Conservation (phyloP, 306 rosid species). For the Inga leiocalycina region DNA sequence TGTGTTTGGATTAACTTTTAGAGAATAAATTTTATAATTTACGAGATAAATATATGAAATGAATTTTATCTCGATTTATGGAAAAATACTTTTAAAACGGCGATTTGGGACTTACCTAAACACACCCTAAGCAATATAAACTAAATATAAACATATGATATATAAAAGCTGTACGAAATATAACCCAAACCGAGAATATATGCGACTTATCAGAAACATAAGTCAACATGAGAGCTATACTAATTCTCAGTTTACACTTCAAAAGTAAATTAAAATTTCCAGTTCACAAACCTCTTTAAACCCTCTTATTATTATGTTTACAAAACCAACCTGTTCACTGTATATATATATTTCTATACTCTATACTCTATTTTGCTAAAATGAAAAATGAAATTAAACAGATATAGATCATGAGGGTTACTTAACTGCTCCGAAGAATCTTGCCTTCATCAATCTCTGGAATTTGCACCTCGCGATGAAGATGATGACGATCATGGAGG, state of each 20-base stretch:
- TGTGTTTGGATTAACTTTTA: too few relatives aligned
- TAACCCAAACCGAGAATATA: slow-evolving; percentile 23
- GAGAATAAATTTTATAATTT: too few relatives aligned
- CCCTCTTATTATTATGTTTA: background rate
- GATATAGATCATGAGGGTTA: slow-evolving; percentile 1
- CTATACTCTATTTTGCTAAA: background rate
- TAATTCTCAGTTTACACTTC: slow-evolving; percentile 19
- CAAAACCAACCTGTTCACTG: background rate
- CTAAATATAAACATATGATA: slow-evolving; percentile 10
- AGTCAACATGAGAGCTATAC: background rate
- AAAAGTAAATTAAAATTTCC: background rate
- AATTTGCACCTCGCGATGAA: background rate
- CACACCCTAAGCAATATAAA: background rate
- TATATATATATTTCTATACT: background rate
- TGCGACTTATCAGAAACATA: background rate
- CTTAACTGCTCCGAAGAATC: slow-evolving; percentile 1
- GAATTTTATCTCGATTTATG: too few relatives aligned
- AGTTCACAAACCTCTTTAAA: slow-evolving; percentile 21
- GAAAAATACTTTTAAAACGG: too few relatives aligned
- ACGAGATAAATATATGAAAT: too few relatives aligned
- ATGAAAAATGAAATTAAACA: slow-evolving; percentile 8
- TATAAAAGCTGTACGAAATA: slow-evolving; percentile 18
- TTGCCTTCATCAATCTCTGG: background rate
- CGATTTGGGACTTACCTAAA: too few relatives aligned
- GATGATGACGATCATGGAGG: slow-evolving; percentile 47